Percentiles rank a stretch among this genome's conserved stretches.
Conservation (phyloP, 2,329 filamentous ascomycete genomes). For the Phialophora tarda region DNA sequence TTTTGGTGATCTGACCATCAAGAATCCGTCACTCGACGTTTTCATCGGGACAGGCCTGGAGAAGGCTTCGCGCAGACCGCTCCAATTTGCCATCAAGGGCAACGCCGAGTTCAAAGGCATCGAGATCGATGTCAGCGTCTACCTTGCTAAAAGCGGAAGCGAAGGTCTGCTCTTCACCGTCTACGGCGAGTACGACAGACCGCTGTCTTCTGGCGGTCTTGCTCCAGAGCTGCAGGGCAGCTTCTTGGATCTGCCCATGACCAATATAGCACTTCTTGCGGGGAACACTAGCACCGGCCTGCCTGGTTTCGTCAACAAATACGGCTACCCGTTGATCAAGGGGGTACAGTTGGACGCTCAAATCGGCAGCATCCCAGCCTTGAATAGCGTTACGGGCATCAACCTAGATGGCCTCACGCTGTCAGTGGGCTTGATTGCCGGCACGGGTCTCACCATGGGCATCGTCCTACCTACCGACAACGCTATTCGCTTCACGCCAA, state of each 20-base stretch:
- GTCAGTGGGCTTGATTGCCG: background rate
- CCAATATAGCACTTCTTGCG: background rate
- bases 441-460: background rate
- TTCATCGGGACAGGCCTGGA: background rate
- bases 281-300: conserved; percentile 4
- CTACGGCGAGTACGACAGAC: background rate
- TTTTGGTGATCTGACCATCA: background rate
- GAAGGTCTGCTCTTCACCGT: conserved; percentile 3
- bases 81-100: conserved; percentile 6
- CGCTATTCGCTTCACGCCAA: background rate
- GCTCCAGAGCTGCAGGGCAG: conserved; percentile 5
- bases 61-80: background rate
- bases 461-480: conserved; percentile 1
- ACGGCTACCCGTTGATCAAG: conserved; percentile 2
- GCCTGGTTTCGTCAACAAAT: conserved; percentile 5
- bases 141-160: background rate
- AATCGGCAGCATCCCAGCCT: conserved; percentile 4
- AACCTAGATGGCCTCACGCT: conserved; percentile 4
- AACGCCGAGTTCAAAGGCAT: conserved; percentile 2
- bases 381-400: conserved; percentile 1
- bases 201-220: background rate
- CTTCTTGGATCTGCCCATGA: conserved; percentile 5
- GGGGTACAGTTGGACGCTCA: conserved; percentile 2
- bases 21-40: conserved; percentile 5
- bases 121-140: conserved; percentile 3